A percentile compares a stretch with the other conserved stretches of the same genome.
phyloP scores from a whole-genome alignment of 495 filamentous ascomycete genomes.

The Trichoderma erinaceum region DNA sequence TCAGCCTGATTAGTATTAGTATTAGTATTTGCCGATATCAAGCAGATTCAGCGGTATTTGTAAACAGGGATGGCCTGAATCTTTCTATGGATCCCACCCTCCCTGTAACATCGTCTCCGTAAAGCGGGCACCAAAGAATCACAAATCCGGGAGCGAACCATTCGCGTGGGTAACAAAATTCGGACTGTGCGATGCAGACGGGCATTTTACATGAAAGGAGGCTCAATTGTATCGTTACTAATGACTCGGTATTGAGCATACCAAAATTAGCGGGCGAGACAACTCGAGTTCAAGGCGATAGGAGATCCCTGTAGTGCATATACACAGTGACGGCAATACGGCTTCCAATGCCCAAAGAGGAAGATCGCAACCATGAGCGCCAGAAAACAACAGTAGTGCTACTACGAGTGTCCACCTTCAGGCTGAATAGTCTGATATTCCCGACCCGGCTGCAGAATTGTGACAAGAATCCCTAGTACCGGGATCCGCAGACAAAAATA shows the following conservation, averaged over 20 bases:
- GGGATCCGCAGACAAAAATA: neutral
- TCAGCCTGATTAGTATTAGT: neutral
- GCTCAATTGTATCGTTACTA: neutral
- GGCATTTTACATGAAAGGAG: neutral
- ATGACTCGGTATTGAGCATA: neutral
- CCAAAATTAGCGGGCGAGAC: neutral
- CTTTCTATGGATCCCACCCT: neutral
- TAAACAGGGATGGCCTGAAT: neutral
- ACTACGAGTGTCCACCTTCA: no score
- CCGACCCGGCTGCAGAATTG: neutral
- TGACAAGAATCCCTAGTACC: neutral
- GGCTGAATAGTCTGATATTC: no score
- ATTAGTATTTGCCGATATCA: neutral
- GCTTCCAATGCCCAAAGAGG: no score
- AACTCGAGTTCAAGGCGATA: neutral
- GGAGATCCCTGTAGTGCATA: no score
- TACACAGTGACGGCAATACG: no score
- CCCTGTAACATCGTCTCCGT: neutral
- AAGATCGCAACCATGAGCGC: no score
- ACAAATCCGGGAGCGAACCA: neutral
- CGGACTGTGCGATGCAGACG: neutral
- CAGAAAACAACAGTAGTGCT: no score
- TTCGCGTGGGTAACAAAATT: neutral
- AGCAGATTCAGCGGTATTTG: neutral
- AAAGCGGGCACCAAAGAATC: neutral